phyloP scores from a whole-genome alignment of 139 green algal genomes.

The Coccomyxa sp. region DNA sequence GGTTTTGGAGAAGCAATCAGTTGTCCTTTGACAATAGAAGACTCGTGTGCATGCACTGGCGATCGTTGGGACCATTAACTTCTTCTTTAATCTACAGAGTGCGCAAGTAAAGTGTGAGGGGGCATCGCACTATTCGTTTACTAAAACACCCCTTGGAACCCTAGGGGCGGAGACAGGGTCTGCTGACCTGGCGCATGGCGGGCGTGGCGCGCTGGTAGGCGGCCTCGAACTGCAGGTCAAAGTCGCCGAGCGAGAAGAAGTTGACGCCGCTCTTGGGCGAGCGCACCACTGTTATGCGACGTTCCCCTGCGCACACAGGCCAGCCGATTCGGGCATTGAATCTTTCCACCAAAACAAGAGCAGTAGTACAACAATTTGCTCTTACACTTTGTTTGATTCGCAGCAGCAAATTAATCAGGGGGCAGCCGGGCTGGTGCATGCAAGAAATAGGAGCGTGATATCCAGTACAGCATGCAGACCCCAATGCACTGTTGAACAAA shows the following conservation, averaged over 20 bases:
- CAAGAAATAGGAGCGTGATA: no score
- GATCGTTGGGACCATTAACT: no score
- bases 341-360: background rate
- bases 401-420: background rate
- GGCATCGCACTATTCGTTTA: no score
- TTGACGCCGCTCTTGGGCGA: conserved; percentile 64
- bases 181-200: conserved; percentile 16
- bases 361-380: background rate
- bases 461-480: no score
- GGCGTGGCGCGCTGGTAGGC: conserved; percentile 39
- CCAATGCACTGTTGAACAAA: no score
- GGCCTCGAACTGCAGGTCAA: conserved; percentile 54
- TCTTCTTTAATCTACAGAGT: no score
- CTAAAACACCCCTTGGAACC: no score
- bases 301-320: conserved; percentile 24
- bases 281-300: conserved; percentile 49
- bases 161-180: background rate
- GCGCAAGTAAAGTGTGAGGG: no score
- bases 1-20: no score
- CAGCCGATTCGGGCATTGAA: background rate
- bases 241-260: conserved; percentile 75
- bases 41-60: no score
- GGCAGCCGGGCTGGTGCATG: background rate
- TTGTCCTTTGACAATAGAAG: no score
- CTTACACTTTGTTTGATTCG: background rate